Evolutionary conservation across 495 filamentous ascomycete species (phyloP).

Genomic region (Aspergillus heteromorphus): DNA sequence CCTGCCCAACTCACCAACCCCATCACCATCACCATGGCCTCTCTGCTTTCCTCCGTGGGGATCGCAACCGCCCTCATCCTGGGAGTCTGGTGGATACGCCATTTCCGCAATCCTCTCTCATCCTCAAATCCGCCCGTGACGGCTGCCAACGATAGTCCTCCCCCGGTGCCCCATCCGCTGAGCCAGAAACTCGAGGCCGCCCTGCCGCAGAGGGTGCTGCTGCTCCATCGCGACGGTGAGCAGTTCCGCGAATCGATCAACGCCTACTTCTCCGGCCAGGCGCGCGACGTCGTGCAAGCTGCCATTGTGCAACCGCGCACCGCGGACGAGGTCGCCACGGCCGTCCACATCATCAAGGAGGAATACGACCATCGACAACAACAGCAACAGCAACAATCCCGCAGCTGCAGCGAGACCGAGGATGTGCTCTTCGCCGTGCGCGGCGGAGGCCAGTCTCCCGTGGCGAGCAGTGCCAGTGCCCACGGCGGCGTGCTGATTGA

Average conservation of each 20-base stretch:
- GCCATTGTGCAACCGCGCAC: background rate
- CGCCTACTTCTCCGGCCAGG: background rate
- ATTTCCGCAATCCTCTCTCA: no score
- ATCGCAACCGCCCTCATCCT: slow-evolving; percentile 53
- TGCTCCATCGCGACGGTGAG: background rate
- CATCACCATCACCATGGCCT: slow-evolving; percentile 44
- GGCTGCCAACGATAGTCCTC: background rate
- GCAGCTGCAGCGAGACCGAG: background rate
- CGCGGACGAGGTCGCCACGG: background rate
- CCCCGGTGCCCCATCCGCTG: background rate
- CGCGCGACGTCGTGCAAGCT: background rate
- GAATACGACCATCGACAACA: background rate
- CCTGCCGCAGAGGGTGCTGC: background rate
- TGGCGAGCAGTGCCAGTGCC: background rate
- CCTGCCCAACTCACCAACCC: no score
- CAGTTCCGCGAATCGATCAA: background rate
- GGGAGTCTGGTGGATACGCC: background rate
- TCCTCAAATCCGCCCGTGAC: background rate
- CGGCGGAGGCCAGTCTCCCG: background rate
- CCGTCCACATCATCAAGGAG: background rate
- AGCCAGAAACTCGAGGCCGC: background rate
- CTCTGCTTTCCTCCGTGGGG: slow-evolving; percentile 19
- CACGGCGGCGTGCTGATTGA: slow-evolving; percentile 2
- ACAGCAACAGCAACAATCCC: no score
- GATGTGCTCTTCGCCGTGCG: background rate